Base-by-base conservation (phyloP, 1,284 basidiomycete genomes). In the Ganoderma sinense region DNA sequence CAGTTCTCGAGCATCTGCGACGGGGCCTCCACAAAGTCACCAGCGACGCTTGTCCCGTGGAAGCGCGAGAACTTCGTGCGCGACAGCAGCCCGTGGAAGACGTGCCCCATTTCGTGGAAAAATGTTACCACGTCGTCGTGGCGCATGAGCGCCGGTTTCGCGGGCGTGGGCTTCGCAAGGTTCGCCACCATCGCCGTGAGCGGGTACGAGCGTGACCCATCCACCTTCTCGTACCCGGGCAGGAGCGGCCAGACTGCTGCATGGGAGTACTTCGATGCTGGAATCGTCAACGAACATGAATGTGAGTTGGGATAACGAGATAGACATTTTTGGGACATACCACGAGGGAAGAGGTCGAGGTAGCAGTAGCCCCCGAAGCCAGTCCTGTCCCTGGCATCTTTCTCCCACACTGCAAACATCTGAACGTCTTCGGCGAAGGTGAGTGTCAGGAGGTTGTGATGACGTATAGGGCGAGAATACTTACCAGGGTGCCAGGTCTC, bases 1-100 rank as follows among this genome's bases (percentile, higher is more conserved):
- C 94, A 97, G 78, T 96, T 95, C 82, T 97, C 95, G 70, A 96
- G 84, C 95, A 96, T 96, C 82, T 96, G 94, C 23, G 90, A 92
- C 0, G 94, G 95, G 0, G 94, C 93, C 80, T 96, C 94, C 7
- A 94, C 94, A 74, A 96, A 97, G 81, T 97, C 95, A 18, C 91
- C 79, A 1, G 91, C 92, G 43, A 94, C 93, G 55, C 87, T 86
- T 29, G 92, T 94, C 8, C 94, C 94, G 74, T 95, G 93, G 88
- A 96, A 96, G 31, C 91, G 84, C 29, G 88, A 80, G 78, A 89
- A 95, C 74, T 87, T 87, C 26, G 94, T 96, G 70, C 82, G 84
- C 76, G 91, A 92, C 65, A 94, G 81, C 62, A 96, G 80, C 0
- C 91, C 92, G 77, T 96, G 95, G 87, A 95, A 95, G 16, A 94